Percentiles rank a stretch among this genome's conserved stretches.
These are phyloP conservation scores for Protomyces arabidopsidicola DNA, from an alignment of 1,139 yeast species.

Conservation along the genomic window DNA sequence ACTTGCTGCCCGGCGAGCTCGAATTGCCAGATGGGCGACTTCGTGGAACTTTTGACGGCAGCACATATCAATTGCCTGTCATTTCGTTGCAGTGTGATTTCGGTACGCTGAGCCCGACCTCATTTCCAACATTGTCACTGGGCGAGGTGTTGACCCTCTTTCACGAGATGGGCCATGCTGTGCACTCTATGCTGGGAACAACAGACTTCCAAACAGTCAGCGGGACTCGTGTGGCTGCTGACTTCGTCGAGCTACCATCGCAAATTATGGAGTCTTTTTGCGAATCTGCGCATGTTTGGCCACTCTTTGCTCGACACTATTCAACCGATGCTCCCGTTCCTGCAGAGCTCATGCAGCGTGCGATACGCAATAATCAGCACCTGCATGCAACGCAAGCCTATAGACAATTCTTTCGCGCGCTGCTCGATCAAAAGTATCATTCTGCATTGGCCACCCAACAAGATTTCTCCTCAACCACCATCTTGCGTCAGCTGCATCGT, in stretches of 20 bases:
- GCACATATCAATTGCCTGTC: conserved; percentile 73
- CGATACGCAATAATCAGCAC: conserved; percentile 52
- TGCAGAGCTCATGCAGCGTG: conserved; percentile 46
- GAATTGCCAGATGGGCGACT: conserved; percentile 30
- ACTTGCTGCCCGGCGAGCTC: conserved; percentile 30
- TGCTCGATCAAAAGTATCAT: conserved; percentile 78
- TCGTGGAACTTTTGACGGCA: conserved; percentile 38
- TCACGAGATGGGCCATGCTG: conserved; percentile 99
- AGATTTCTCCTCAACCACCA: conserved; percentile 47
- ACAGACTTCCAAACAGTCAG: conserved; percentile 85
- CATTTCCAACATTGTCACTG: conserved; percentile 53
- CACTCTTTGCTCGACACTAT: conserved; percentile 69
- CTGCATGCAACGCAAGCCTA: conserved; percentile 70
- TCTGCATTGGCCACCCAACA: conserved; percentile 42
- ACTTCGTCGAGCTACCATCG: conserved; percentile 93
- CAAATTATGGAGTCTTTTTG: conserved; percentile 93
- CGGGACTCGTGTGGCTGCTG: conserved; percentile 94
- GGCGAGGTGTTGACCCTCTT: conserved; percentile 87
- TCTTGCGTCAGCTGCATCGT: conserved; percentile 54
- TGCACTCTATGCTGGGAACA: conserved; percentile 85
- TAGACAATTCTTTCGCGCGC: conserved; percentile 85
- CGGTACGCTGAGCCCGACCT: conserved; percentile 34
- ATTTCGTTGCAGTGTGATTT: conserved; percentile 87
- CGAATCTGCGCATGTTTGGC: conserved; percentile 68
- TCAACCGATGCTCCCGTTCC: conserved; percentile 63